phyloP scores from a whole-genome alignment of 1,284 basidiomycete species.

The Sparassis latifolia region DNA sequence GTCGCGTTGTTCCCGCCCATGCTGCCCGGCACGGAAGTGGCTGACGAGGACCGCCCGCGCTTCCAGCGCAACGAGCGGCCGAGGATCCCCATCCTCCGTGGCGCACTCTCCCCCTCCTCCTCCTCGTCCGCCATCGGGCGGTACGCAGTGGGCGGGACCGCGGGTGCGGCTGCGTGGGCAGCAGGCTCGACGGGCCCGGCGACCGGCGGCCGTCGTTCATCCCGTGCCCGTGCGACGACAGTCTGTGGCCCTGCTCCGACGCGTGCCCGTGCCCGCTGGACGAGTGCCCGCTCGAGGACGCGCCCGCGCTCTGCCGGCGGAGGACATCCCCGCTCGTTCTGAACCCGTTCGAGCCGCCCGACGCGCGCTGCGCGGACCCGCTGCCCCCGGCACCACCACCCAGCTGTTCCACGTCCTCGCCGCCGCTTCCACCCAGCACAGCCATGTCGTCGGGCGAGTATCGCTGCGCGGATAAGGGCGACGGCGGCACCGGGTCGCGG shows the following conservation, averaged over 20 bases:
- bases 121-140: constrained; percentile 7
- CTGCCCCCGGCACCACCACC: not conserved
- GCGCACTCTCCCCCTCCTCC: constrained; percentile 3
- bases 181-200: constrained; percentile 17
- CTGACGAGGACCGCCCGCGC: constrained; percentile 3
- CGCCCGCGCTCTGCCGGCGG: too few species aligned
- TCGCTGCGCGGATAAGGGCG: constrained; percentile 1
- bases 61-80: constrained; percentile 8
- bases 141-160: constrained; percentile 14
- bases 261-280: constrained; percentile 8
- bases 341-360: constrained; percentile 3
- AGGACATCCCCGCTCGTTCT: not conserved
- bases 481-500: constrained; percentile 3
- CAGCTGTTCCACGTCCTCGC: constrained; percentile 4
- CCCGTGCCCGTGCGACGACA: constrained; percentile 14
- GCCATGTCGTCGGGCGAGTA: constrained; percentile 8
- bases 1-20: not conserved
- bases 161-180: constrained; percentile 14
- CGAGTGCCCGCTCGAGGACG: not conserved
- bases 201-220: constrained; percentile 8
- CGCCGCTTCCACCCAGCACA: not conserved
- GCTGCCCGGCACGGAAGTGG: constrained; percentile 1
- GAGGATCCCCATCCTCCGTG: constrained; percentile 15
- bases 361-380: not conserved
- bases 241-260: constrained; percentile 5